Percentiles rank a stretch among this genome's conserved stretches.
phyloP scores from a whole-genome alignment of 495 filamentous ascomycete species.

The Penicillium paxilli region DNA sequence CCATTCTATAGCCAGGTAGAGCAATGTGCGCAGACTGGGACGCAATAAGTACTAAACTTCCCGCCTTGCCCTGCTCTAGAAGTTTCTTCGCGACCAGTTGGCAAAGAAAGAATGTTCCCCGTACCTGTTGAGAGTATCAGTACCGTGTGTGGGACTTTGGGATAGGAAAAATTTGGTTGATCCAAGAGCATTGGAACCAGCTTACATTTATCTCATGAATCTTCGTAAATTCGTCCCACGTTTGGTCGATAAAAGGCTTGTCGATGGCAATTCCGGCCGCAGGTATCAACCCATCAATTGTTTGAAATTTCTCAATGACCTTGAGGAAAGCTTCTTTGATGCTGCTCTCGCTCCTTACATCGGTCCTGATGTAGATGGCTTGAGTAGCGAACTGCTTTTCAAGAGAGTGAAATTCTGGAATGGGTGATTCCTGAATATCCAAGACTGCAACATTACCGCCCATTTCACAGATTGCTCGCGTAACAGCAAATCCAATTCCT shows the following conservation, averaged over 20 bases:
- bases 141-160: neutral
- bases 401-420: neutral
- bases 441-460: slow-evolving; percentile 41
- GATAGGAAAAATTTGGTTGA: neutral
- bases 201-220: neutral
- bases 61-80: neutral
- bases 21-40: neutral
- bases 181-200: too few species aligned
- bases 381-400: too few species aligned
- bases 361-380: too few species aligned
- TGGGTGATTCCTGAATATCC: neutral
- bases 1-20: neutral
- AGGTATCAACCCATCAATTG: too few species aligned
- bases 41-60: neutral
- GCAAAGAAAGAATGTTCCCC: neutral
- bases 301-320: too few species aligned
- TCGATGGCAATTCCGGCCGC: neutral
- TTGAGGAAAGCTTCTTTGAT: too few species aligned
- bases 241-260: neutral
- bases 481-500: slow-evolving; percentile 13
- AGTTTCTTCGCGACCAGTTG: neutral
- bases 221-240: neutral
- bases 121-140: neutral
- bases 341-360: too few species aligned
- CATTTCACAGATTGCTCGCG: slow-evolving; percentile 41